Base-by-base conservation (phyloP, 441 rosid species). In the Eutrema salsugineum region DNA sequence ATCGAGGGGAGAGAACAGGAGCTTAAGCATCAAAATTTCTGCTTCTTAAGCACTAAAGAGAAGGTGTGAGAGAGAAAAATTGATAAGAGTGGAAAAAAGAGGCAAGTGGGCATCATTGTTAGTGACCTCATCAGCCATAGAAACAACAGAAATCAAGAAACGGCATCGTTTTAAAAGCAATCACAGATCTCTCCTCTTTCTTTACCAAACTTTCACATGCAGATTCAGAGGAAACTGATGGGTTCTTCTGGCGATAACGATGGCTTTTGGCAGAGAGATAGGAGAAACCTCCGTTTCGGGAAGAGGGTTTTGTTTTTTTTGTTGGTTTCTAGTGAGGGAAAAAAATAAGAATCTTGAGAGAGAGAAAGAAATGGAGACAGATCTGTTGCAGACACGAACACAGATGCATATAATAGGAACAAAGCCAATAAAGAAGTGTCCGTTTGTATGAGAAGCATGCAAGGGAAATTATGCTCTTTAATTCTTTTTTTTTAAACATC, bases 161-260 rank as follows among this genome's bases (percentile, higher is more conserved):
- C 85, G 85, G 87, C 19, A 68, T 0, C 74, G 77, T 72, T 81
- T 84, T 66, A 60, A 66, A 64, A 66, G 86, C 14, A 68, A 40
- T 80, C 83, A 79, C 80, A 77, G 87, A 88, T 84, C 88, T 78
- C 82, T 70, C 66, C 53, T 40, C 63, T 70, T 47, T 64, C 47
- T 78, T 14, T 80, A 68, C 87, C 87, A 81, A 81, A 83, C 88
- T 91, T 72, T 89, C 91, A 87, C 96, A 87, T 86, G 93, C 84
- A 83, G 79, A 74, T 80, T 66, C 79, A 60, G 79, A 69, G 79
- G 55, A 68, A 42, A 82, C 78, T 82, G 59, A 72, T 56, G 66
- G 73, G 77, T 42, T 71, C 33, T 42, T 71, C 33, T 57, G 79
- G 15, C 63, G 88, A 89, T 81, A 86, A 80, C 69, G 83, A 83